Percentiles rank a stretch among this genome's conserved stretches.
Conservation (phyloP, 345 rosid species). For the Pseudoturritis turrita region DNA sequence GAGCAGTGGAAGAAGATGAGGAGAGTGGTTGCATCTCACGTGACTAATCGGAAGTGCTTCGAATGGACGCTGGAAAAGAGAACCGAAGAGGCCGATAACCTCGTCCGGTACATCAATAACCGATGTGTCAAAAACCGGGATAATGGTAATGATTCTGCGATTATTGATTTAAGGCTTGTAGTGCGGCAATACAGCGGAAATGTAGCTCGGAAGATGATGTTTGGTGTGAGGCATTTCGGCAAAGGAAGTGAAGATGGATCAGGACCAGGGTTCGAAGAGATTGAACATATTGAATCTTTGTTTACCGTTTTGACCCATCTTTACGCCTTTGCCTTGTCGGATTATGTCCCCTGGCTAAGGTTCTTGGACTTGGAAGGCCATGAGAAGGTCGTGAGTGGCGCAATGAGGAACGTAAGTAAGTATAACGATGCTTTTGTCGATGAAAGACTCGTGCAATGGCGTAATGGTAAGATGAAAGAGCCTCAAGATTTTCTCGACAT, state of each 20-base stretch:
- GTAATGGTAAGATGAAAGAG: slow-evolving; percentile 15
- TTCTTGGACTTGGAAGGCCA: slow-evolving; percentile 54
- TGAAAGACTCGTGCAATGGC: slow-evolving; percentile 44
- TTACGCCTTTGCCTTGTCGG: slow-evolving; percentile 44
- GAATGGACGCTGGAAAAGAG: slow-evolving; percentile 10
- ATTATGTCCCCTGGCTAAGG: slow-evolving; percentile 42
- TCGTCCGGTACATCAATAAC: slow-evolving; percentile 32
- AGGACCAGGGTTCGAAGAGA: slow-evolving; percentile 46
- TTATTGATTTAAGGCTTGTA: slow-evolving; percentile 32
- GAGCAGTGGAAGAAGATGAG: slow-evolving; percentile 53
- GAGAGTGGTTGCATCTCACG: slow-evolving; percentile 23
- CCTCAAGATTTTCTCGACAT: slow-evolving; percentile 44
- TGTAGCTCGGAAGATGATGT: slow-evolving; percentile 38
- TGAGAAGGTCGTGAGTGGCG: slow-evolving; percentile 34
- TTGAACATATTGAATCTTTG: slow-evolving; percentile 40
- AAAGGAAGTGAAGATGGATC: slow-evolving; percentile 32
- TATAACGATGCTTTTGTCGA: slow-evolving; percentile 50
- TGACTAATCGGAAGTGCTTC: slow-evolving; percentile 25
- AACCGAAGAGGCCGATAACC: slow-evolving; percentile 45
- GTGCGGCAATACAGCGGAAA: slow-evolving; percentile 43
- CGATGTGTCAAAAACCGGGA: neutral
- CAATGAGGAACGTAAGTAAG: slow-evolving; percentile 25
- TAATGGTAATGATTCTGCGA: neutral
- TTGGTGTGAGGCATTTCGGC: slow-evolving; percentile 40
- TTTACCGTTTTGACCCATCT: slow-evolving; percentile 35